Conservation (phyloP, 2,329 filamentous ascomycete genomes). For the Fusarium sambucinum region DNA sequence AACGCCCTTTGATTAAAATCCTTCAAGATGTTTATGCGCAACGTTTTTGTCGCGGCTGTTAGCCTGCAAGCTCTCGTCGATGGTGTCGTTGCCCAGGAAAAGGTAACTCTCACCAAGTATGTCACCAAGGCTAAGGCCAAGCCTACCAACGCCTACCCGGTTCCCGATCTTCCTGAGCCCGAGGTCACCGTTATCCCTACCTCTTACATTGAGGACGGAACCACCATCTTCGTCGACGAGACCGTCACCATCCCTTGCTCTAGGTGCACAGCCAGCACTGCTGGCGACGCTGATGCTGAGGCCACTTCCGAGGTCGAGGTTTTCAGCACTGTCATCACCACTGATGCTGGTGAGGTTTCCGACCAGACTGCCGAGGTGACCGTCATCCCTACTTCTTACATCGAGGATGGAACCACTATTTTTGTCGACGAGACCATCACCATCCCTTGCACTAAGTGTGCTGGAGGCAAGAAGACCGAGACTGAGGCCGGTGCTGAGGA, state of each 20-base stretch:
- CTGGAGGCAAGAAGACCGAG: conserved; percentile 14
- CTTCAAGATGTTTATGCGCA: conserved; percentile 44
- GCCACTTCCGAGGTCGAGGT: conserved; percentile 14
- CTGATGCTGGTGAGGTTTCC: conserved; percentile 13
- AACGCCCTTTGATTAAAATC: conserved; percentile 16
- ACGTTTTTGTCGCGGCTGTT: conserved; percentile 41
- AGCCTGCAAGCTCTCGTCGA: conserved; percentile 42
- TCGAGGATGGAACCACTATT: conserved; percentile 40
- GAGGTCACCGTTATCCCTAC: conserved; percentile 38
- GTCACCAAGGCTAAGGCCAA: conserved; percentile 33
- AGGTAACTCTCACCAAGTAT: conserved; percentile 32
- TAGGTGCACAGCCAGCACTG: conserved; percentile 30
- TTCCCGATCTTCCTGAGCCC: conserved; percentile 22
- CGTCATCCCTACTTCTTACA: conserved; percentile 35
- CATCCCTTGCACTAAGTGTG: conserved; percentile 40
- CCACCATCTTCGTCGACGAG: conserved; percentile 38
- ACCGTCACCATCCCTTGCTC: conserved; percentile 42
- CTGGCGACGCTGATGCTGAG: conserved; percentile 20
- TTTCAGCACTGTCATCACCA: conserved; percentile 22
- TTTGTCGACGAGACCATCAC: conserved; percentile 38
- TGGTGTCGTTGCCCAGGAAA: conserved; percentile 40
- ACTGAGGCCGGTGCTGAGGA: conserved; percentile 19
- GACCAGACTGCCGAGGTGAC: conserved; percentile 34
- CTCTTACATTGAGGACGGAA: conserved; percentile 36
- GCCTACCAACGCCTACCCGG: conserved; percentile 14